Evolutionary conservation across 371 early-diverging fungal species (phyloP).

Genomic region (Mortierella polycephala): DNA sequence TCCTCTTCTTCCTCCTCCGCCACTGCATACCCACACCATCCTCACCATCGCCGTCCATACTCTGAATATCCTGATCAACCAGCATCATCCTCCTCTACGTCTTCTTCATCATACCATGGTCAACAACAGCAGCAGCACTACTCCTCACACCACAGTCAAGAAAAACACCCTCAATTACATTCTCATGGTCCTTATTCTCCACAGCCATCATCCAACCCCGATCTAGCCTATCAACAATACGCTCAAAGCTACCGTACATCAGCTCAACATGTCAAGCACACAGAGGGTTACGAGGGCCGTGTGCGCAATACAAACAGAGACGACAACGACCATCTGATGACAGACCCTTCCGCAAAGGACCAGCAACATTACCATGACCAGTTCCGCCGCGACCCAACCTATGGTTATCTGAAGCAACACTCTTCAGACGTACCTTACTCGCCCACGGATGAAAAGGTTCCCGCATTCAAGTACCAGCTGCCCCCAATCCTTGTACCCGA

Average conservation of each 20-base stretch:
- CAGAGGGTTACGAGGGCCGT: conserved; percentile 45
- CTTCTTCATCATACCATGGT: neutral
- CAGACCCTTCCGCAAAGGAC: conserved; percentile 29
- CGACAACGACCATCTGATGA: conserved; percentile 45
- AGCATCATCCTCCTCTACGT: neutral
- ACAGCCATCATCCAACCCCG: neutral
- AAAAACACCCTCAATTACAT: neutral
- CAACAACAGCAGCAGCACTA: conserved; percentile 5
- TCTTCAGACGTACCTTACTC: neutral
- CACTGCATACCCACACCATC: conserved; percentile 6
- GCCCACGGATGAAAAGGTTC: conserved; percentile 11
- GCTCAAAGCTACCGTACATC: conserved; percentile 14
- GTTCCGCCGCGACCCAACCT: conserved; percentile 34
- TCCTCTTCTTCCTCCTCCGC: conserved; percentile 18
- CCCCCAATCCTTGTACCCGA: conserved; percentile 49
- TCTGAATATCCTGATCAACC: neutral
- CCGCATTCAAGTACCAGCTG: conserved; percentile 28
- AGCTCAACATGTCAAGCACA: conserved; percentile 30
- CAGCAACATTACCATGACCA: conserved; percentile 45
- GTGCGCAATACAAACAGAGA: conserved; percentile 45
- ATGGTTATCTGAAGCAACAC: conserved; percentile 22
- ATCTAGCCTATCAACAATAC: conserved; percentile 24
- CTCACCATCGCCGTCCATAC: conserved; percentile 3
- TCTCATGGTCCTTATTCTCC: conserved; percentile 1
- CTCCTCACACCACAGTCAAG: neutral